A percentile compares a stretch with the other conserved stretches of the same genome.
Evolutionary conservation across 179 eudicot species (phyloP).

Genomic region (Pouteria campechiana): DNA sequence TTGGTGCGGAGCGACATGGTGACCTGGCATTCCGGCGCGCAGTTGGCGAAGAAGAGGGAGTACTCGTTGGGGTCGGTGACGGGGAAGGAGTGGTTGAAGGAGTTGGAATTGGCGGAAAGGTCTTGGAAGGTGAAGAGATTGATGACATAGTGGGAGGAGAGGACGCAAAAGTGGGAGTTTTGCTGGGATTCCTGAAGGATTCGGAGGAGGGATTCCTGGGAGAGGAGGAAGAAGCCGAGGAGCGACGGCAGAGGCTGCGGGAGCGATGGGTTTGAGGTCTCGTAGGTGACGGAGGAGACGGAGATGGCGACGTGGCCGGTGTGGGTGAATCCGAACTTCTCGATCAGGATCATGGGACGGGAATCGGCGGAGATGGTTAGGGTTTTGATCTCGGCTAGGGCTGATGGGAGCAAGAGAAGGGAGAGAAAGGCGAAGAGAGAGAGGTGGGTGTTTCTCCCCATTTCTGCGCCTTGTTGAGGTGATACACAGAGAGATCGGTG

Average conservation of each 20-base stretch:
- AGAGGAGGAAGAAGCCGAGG: conserved; percentile 69
- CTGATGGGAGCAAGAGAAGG: conserved; percentile 13
- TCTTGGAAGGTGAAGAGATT: conserved; percentile 62
- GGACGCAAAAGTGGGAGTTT: conserved; percentile 51
- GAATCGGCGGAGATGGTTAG: conserved; percentile 46
- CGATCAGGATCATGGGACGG: conserved; percentile 85
- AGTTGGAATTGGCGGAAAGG: conserved; percentile 61
- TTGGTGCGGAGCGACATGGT: conserved; percentile 60
- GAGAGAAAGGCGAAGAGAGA: conserved; percentile 9
- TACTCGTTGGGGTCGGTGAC: conserved; percentile 56
- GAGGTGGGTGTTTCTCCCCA: conserved; percentile 12
- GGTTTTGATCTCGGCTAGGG: conserved; percentile 61
- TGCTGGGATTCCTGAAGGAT: conserved; percentile 71
- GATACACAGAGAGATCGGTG: too few relatives aligned
- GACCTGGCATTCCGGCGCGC: conserved; percentile 53
- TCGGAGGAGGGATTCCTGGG: conserved; percentile 68
- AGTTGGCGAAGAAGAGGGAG: conserved; percentile 68
- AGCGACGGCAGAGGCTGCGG: conserved; percentile 44
- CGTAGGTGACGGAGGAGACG: conserved; percentile 62
- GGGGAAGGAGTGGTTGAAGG: conserved; percentile 40
- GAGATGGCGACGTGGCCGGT: conserved; percentile 43
- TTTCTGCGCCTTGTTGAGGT: too few relatives aligned
- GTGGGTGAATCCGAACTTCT: conserved; percentile 83
- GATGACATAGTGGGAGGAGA: conserved; percentile 43
- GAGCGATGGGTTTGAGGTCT: conserved; percentile 33